Conservation (phyloP, 306 rosid species). For the Dalbergia cochinchinensis region DNA sequence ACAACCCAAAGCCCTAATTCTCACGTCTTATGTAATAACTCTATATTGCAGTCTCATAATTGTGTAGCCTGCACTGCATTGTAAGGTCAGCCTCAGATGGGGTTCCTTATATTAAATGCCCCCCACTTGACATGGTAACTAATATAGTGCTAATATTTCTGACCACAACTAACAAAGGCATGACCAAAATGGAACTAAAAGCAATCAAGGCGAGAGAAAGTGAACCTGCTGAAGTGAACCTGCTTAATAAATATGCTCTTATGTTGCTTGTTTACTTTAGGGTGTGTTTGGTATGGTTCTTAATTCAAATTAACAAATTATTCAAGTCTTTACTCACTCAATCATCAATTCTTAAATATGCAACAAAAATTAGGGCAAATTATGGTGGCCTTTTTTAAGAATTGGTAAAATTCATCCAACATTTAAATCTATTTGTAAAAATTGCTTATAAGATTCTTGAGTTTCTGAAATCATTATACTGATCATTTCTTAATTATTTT, state of each 20-base stretch:
- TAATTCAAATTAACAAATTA: neutral
- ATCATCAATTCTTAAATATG: neutral
- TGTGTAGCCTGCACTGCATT: constrained; percentile 45
- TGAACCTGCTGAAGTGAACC: neutral
- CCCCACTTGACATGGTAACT: constrained; percentile 30
- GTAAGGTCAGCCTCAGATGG: constrained; percentile 69
- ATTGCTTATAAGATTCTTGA: too few species aligned
- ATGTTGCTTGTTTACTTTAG: neutral
- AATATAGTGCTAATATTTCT: constrained; percentile 26
- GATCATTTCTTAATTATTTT: too few species aligned
- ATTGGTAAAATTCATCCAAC: neutral
- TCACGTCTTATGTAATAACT: constrained; percentile 68
- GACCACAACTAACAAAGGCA: constrained; percentile 11
- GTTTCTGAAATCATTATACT: too few species aligned
- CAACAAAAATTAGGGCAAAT: neutral
- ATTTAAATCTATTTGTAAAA: too few species aligned
- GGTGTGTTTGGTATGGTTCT: neutral
- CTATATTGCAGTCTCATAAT: constrained; percentile 56
- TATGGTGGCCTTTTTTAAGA: too few species aligned
- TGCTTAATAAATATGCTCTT: neutral
- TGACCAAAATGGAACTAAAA: constrained; percentile 29
- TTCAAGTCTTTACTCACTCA: neutral
- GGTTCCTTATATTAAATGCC: constrained; percentile 47
- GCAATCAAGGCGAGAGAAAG: constrained; percentile 14
- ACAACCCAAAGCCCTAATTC: constrained; percentile 64